Evolutionary conservation across 2,329 filamentous ascomycete species (phyloP).

Genomic region (Pochonia chlamydosporia): DNA sequence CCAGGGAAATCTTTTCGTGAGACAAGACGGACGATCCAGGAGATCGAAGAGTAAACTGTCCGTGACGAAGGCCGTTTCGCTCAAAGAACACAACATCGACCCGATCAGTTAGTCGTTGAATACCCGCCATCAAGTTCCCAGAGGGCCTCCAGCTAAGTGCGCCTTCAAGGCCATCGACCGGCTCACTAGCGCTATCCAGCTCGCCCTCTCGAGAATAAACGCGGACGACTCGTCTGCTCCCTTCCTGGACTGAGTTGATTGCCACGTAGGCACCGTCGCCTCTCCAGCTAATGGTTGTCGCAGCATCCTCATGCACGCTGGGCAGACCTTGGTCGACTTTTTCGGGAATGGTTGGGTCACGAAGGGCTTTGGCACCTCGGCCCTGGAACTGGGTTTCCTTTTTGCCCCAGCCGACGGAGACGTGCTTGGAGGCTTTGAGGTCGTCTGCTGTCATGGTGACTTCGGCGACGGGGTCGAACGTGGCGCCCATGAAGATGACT

Average conservation of each 20-base stretch:
- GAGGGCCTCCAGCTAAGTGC: slow-evolving; percentile 85
- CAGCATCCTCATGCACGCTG: slow-evolving; percentile 67
- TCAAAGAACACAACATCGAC: slow-evolving; percentile 92
- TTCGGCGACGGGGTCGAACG: slow-evolving; percentile 79
- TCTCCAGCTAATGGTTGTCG: slow-evolving; percentile 78
- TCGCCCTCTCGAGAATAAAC: slow-evolving; percentile 87
- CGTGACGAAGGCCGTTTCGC: slow-evolving; percentile 93
- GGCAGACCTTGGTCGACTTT: slow-evolving; percentile 78
- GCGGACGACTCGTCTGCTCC: slow-evolving; percentile 70
- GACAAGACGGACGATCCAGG: slow-evolving; percentile 50
- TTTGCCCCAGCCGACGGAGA: slow-evolving; percentile 97
- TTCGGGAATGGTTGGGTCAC: slow-evolving; percentile 92
- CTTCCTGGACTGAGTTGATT: slow-evolving; percentile 70
- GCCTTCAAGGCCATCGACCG: slow-evolving; percentile 84
- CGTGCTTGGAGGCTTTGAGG: slow-evolving; percentile 82
- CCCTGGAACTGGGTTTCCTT: slow-evolving; percentile 97
- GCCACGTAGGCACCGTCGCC: slow-evolving; percentile 91
- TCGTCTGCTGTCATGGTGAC: slow-evolving; percentile 68
- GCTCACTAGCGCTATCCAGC: slow-evolving; percentile 90
- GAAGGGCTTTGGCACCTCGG: slow-evolving; percentile 75
- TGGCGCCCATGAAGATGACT: slow-evolving; percentile 85
- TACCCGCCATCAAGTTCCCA: slow-evolving; percentile 84
- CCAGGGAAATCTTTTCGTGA: slow-evolving; percentile 57
- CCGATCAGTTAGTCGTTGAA: slow-evolving; percentile 65
- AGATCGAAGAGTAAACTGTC: slow-evolving; percentile 77